phyloP scores from a whole-genome alignment of 352 stramenopile species.

The Peronosclerospora sorghi region DNA sequence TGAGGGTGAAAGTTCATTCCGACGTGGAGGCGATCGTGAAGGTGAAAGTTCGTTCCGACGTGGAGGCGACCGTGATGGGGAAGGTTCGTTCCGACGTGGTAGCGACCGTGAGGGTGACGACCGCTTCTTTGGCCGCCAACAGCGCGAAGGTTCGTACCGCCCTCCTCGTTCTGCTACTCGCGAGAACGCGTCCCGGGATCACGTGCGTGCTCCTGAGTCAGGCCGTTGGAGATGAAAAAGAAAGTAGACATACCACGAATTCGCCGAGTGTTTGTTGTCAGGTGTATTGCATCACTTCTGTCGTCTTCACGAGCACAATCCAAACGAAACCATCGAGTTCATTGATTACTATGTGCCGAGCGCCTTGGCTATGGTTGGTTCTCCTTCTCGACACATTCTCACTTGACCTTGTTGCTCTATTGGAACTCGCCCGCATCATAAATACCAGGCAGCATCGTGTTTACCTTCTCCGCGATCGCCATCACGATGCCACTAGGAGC shows the following conservation, averaged over 20 bases:
- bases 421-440: conserved; percentile 93
- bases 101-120: conserved; percentile 28
- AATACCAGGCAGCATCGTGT: conserved; percentile 94
- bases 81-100: conserved; percentile 12
- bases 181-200: conserved; percentile 23
- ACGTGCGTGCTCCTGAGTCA: conserved; percentile 39
- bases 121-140: conserved; percentile 34
- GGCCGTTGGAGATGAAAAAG: conserved; percentile 58
- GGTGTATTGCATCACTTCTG: too few species aligned
- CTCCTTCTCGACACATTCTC: too few species aligned
- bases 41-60: conserved; percentile 8
- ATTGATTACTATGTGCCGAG: too few species aligned
- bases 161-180: conserved; percentile 29
- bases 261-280: too few species aligned
- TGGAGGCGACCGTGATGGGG: conserved; percentile 20
- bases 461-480: conserved; percentile 94
- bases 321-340: too few species aligned
- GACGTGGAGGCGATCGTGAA: conserved; percentile 12
- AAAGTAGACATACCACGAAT: too few species aligned
- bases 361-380: too few species aligned
- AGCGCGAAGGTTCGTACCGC: conserved; percentile 47
- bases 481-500: conserved; percentile 90
- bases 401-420: conserved; percentile 29
- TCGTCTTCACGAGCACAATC: too few species aligned
- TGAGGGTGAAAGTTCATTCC: conserved; percentile 4